phyloP scores from a whole-genome alignment of 2,329 filamentous ascomycete species.

The Colletotrichum eremochloae region DNA sequence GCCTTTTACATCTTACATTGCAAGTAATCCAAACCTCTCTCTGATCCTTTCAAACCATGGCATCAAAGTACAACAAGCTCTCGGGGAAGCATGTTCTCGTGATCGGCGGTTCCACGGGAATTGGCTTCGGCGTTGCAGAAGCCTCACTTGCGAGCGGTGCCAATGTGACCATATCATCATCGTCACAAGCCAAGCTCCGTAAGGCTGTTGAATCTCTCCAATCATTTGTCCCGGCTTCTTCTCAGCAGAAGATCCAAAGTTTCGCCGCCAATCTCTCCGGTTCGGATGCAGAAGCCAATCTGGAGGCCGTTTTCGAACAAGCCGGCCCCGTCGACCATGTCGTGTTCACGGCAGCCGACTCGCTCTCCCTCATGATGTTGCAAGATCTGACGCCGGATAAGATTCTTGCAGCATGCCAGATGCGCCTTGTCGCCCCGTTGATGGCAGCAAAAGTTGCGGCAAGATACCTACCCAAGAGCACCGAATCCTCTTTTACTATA shows the following conservation, averaged over 20 bases:
- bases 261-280: constrained; percentile 43
- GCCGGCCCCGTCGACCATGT: constrained; percentile 57
- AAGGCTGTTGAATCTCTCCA: constrained; percentile 59
- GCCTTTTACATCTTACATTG: neutral
- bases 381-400: constrained; percentile 55
- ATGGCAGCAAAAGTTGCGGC: constrained; percentile 65
- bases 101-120: constrained; percentile 74
- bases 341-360: constrained; percentile 68
- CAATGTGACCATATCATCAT: constrained; percentile 70
- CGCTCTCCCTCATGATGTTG: constrained; percentile 50
- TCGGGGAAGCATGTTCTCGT: constrained; percentile 63
- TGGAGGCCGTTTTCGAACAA: constrained; percentile 55
- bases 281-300: constrained; percentile 49
- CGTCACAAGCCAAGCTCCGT: constrained; percentile 63
- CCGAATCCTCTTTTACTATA: constrained; percentile 64
- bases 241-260: constrained; percentile 46
- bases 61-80: constrained; percentile 48
- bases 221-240: fast-evolving
- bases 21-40: neutral
- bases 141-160: constrained; percentile 67
- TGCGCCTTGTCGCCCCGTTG: constrained; percentile 65
- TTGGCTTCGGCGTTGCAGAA: constrained; percentile 73
- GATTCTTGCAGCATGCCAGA: constrained; percentile 52
- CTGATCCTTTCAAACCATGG: neutral
- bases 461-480: constrained; percentile 57